Evolutionary conservation across 768 basidiomycete genomes (phyloP).

Genomic region (Strobilomyces confusus): DNA sequence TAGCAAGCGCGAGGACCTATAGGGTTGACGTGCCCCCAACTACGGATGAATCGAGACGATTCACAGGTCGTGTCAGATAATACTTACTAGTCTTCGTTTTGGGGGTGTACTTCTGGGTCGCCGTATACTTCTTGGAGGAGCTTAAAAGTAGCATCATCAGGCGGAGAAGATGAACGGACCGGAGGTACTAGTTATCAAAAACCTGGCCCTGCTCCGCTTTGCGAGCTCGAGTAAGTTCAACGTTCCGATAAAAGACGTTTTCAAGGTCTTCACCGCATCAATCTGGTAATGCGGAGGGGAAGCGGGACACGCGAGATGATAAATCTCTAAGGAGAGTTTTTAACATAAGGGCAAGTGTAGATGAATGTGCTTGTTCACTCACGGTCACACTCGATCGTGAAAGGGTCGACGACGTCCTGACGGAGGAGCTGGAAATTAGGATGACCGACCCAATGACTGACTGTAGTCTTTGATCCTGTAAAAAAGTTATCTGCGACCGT

Average conservation of each 20-base stretch:
- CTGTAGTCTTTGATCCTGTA: slow-evolving; percentile 96
- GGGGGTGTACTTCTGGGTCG: slow-evolving; percentile 97
- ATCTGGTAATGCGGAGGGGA: slow-evolving; percentile 98
- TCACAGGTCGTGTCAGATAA: background rate
- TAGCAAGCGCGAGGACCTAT: slow-evolving; percentile 99
- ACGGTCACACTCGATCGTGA: slow-evolving; percentile 99
- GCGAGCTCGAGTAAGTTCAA: slow-evolving; percentile 98
- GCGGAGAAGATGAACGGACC: slow-evolving; percentile 43
- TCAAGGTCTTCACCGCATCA: slow-evolving; percentile 97
- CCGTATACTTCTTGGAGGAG: slow-evolving; percentile 83
- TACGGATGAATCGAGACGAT: slow-evolving; percentile 30
- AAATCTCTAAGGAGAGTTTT: slow-evolving; percentile 64
- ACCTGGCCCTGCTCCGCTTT: slow-evolving; percentile 95
- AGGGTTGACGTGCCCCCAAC: slow-evolving; percentile 98
- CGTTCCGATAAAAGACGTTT: slow-evolving; percentile 97
- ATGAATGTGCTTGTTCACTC: slow-evolving; percentile 23
- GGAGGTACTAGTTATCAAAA: slow-evolving; percentile 93
- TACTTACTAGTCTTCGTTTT: slow-evolving; percentile 89
- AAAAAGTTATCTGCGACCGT: slow-evolving; percentile 99
- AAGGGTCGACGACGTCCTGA: slow-evolving; percentile 95
- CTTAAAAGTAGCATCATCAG: background rate
- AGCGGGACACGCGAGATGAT: slow-evolving; percentile 96
- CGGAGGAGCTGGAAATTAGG: slow-evolving; percentile 98
- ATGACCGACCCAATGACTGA: slow-evolving; percentile 94
- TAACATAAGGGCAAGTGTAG: background rate